Evolutionary conservation across 2,329 filamentous ascomycete genomes (phyloP).

Genomic region (Colletotrichum costaricense): DNA sequence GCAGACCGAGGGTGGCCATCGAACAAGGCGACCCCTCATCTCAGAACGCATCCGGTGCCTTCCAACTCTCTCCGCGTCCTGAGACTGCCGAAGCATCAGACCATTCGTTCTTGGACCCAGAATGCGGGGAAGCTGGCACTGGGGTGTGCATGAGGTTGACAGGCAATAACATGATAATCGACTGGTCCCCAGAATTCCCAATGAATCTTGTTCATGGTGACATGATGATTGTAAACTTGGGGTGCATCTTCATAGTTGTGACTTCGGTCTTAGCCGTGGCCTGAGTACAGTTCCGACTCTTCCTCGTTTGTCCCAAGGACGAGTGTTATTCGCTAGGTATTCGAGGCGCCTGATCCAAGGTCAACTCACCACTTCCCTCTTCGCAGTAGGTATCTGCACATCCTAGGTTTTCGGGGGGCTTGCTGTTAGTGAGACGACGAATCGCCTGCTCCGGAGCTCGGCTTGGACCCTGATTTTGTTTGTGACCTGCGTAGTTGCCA

Average conservation of each 20-base stretch:
- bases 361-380: neutral
- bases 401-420: conserved; percentile 12
- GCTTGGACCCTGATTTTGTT: conserved; percentile 25
- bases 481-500: neutral
- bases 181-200: conserved; percentile 11
- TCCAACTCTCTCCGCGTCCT: conserved; percentile 24
- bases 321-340: neutral
- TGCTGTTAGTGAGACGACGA: neutral
- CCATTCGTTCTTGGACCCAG: neutral
- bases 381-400: neutral
- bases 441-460: conserved; percentile 1
- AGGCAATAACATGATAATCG: conserved; percentile 11
- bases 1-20: neutral
- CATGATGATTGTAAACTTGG: conserved; percentile 5
- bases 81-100: conserved; percentile 31
- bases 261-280: neutral
- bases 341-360: neutral
- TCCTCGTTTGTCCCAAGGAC: neutral
- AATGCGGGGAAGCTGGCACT: conserved; percentile 29
- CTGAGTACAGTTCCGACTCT: conserved; percentile 5
- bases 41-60: neutral
- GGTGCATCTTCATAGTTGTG: conserved; percentile 4
- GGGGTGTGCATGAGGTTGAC: conserved; percentile 5
- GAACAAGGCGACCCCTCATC: conserved; percentile 6
- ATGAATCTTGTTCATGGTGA: conserved; percentile 10